Percentiles rank a stretch among this genome's conserved stretches.
These are phyloP conservation scores for Neophaeococcomyces mojaviensis DNA, from an alignment of 2,329 filamentous ascomycete genomes.

Conservation along the genomic window DNA sequence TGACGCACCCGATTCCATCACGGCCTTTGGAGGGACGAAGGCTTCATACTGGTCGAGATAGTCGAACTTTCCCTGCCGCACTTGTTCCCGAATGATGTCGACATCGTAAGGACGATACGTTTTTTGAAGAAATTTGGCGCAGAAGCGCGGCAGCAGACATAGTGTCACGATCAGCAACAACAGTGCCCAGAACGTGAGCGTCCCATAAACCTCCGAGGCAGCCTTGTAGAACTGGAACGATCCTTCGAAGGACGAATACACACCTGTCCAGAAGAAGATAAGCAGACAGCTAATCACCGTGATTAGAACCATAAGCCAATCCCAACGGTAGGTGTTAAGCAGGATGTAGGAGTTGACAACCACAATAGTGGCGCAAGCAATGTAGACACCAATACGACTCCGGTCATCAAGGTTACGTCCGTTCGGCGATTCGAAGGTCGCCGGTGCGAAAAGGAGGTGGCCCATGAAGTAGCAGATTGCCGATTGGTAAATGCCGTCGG, in stretches of 20 bases:
- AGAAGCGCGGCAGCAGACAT: constrained; percentile 80
- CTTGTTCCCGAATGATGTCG: constrained; percentile 91
- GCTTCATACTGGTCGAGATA: constrained; percentile 55
- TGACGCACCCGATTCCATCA: constrained; percentile 47
- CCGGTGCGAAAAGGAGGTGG: constrained; percentile 67
- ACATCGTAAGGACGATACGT: constrained; percentile 88
- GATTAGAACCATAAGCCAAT: constrained; percentile 87
- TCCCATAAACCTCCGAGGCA: constrained; percentile 68
- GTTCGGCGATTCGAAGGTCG: constrained; percentile 60
- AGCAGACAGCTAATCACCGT: constrained; percentile 74
- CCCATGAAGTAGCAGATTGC: constrained; percentile 89
- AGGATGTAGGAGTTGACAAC: constrained; percentile 92
- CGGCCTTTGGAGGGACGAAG: constrained; percentile 41
- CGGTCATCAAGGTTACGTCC: constrained; percentile 73
- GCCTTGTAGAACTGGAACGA: constrained; percentile 66
- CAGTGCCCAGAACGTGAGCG: constrained; percentile 80
- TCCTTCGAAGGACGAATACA: constrained; percentile 61
- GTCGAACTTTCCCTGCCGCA: constrained; percentile 72
- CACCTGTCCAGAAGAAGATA: constrained; percentile 91
- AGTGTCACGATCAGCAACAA: constrained; percentile 71
- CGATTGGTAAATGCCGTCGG: constrained; percentile 90
- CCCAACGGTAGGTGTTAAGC: constrained; percentile 95
- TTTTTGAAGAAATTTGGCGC: constrained; percentile 81
- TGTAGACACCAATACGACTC: constrained; percentile 75
- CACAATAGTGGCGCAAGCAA: constrained; percentile 75